A percentile compares a stretch with the other conserved stretches of the same genome.
phyloP scores from a whole-genome alignment of 2,329 filamentous ascomycete genomes.

The Metarhizium rileyi region DNA sequence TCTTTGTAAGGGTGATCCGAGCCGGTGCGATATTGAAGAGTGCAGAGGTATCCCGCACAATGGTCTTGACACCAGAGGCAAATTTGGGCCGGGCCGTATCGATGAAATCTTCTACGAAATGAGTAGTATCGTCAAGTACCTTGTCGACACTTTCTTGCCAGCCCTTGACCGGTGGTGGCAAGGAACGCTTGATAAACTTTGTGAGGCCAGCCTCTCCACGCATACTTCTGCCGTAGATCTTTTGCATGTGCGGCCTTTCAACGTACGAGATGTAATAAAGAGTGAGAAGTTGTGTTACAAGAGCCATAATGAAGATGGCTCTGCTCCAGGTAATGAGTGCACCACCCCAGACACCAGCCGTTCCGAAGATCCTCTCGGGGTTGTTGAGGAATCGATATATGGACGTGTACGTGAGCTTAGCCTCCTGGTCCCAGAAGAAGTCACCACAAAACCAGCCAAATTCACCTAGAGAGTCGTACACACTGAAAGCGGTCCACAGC shows the following conservation, averaged over 20 bases:
- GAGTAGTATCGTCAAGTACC: slow-evolving; percentile 74
- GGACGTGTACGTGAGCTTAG: slow-evolving; percentile 87
- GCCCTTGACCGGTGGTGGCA: slow-evolving; percentile 73
- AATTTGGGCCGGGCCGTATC: slow-evolving; percentile 79
- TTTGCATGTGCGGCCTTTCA: slow-evolving; percentile 96
- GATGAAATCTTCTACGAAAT: slow-evolving; percentile 85
- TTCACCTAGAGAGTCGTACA: slow-evolving; percentile 91
- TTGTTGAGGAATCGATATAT: slow-evolving; percentile 99
- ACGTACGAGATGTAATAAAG: slow-evolving; percentile 86
- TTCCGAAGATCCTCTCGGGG: slow-evolving; percentile 84
- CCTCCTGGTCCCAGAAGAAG: slow-evolving; percentile 88
- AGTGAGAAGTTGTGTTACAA: slow-evolving; percentile 76
- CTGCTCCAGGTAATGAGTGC: slow-evolving; percentile 88
- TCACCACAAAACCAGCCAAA: slow-evolving; percentile 99
- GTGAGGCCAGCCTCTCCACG: slow-evolving; percentile 83
- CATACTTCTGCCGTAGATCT: slow-evolving; percentile 79
- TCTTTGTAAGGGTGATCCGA: slow-evolving; percentile 69
- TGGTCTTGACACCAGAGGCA: slow-evolving; percentile 72
- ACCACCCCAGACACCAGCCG: slow-evolving; percentile 91
- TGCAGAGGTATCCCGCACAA: slow-evolving; percentile 79
- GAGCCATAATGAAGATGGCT: slow-evolving; percentile 75
- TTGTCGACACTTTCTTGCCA: slow-evolving; percentile 82
- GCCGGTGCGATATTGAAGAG: slow-evolving; percentile 86
- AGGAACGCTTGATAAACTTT: slow-evolving; percentile 77
- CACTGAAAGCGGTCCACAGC: slow-evolving; percentile 84